phyloP scores from a whole-genome alignment of 768 basidiomycete species.

The Termitomyces sp. region DNA sequence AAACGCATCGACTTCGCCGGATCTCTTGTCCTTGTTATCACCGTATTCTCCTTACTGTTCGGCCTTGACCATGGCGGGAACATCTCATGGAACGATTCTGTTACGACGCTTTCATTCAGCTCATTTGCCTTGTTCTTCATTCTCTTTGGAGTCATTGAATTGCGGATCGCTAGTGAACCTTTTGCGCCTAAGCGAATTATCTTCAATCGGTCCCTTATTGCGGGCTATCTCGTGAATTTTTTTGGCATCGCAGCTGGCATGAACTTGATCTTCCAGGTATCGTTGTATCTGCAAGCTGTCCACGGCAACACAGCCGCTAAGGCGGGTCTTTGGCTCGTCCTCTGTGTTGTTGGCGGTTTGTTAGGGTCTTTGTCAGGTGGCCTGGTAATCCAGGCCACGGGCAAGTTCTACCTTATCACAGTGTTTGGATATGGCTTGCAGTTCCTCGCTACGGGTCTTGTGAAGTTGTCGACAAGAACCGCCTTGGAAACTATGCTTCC shows the following conservation, averaged over 20 bases:
- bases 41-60: constrained; percentile 51
- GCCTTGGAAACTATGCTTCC: constrained; percentile 28
- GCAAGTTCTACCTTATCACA: constrained; percentile 49
- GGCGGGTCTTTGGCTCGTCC: constrained; percentile 47
- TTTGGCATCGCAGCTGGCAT: constrained; percentile 43
- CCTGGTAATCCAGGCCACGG: constrained; percentile 50
- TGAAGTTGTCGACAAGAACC: constrained; percentile 35
- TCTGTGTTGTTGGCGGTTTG: constrained; percentile 40
- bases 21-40: constrained; percentile 48
- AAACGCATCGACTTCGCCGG: constrained; percentile 61
- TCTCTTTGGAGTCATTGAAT: constrained; percentile 41
- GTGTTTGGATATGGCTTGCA: constrained; percentile 33
- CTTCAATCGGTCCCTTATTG: constrained; percentile 42
- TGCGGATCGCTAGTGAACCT: constrained; percentile 48
- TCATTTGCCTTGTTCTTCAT: constrained; percentile 27
- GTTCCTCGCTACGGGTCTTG: constrained; percentile 30
- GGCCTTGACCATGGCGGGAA: constrained; percentile 52
- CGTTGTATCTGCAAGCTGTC: constrained; percentile 58
- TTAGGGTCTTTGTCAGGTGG: constrained; percentile 47
- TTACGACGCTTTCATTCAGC: constrained; percentile 30
- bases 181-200: constrained; percentile 53
- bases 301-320: constrained; percentile 37
- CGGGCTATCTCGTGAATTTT: constrained; percentile 54
- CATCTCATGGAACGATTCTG: constrained; percentile 36
- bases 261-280: constrained; percentile 43